A percentile compares a stretch with the other conserved stretches of the same genome.
phyloP scores from a whole-genome alignment of 495 filamentous ascomycete genomes.

The Penicillium waksmanii region DNA sequence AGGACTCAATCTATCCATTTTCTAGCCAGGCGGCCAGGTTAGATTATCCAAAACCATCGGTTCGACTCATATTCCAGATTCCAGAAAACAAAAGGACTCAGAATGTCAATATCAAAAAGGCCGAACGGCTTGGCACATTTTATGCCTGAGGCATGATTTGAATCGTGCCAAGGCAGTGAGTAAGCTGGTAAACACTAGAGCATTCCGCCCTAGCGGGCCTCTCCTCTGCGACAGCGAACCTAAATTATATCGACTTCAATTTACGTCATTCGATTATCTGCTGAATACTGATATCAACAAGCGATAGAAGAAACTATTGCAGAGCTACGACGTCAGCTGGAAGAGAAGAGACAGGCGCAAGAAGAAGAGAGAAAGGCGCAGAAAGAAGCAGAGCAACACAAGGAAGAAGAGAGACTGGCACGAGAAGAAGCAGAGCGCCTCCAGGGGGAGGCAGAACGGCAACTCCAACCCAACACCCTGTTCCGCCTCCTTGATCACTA shows the following conservation, averaged over 20 bases:
- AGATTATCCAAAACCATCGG: not conserved
- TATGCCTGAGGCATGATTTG: slow-evolving; percentile 6
- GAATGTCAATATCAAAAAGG: not conserved
- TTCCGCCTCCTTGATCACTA: slow-evolving; percentile 31
- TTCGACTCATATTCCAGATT: not conserved
- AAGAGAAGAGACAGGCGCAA: slow-evolving; percentile 24
- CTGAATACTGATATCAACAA: slow-evolving; percentile 21
- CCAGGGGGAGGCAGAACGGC: slow-evolving; percentile 11
- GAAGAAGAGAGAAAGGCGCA: no score
- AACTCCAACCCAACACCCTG: slow-evolving; percentile 26
- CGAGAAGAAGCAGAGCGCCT: slow-evolving; percentile 11
- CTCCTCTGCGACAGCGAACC: not conserved
- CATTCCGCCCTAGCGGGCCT: not conserved
- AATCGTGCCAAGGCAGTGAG: slow-evolving; percentile 7
- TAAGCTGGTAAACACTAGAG: slow-evolving; percentile 7
- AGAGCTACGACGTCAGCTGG: slow-evolving; percentile 28
- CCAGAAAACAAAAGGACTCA: not conserved
- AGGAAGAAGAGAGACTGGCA: slow-evolving; percentile 24
- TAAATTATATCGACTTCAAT: slow-evolving; percentile 11
- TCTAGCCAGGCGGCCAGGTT: not conserved
- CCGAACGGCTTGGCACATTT: not conserved
- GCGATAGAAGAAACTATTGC: slow-evolving; percentile 29
- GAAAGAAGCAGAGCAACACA: no score
- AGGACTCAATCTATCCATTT: not conserved
- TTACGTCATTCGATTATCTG: slow-evolving; percentile 17